Evolutionary conservation across 495 filamentous ascomycete species (phyloP), one percentile per base, ranked within the genome.

Genomic region (Thermothielavioides terrestris): DNA sequence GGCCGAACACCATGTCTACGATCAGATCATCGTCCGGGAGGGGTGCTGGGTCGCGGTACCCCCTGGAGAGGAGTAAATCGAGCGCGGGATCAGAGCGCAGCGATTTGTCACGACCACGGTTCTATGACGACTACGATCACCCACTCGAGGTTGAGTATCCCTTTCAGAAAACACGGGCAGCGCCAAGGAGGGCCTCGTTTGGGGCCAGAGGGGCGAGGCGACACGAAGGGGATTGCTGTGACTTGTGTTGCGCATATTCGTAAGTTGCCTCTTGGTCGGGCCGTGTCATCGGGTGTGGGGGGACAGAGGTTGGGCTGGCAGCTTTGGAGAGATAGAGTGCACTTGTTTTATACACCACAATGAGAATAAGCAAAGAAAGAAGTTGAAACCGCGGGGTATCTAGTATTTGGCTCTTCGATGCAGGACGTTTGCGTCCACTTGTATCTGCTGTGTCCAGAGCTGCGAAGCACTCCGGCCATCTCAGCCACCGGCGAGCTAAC

Each of bases 111-210:
- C 30, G 26, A 25, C 22, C 7, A 7, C n/a, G n/a, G 27, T 30
- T 43, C 22, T 45, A 58, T 34, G 42, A 55, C 5, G 38, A 48
- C 31, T 12, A 47, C 1, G 39, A 49, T 1, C 15, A 15, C 6
- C 23, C 21, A 12, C 20, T 28, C 1, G 56, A 42, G 27, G 46
- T 40, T 1, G 49, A 49, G 17, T 58, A 58, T 49, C 27, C 49
- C 4, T 49, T 27, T 22, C 52, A 37, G 11, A 39, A 47, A 23
- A 3, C 38, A 2, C 50, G 39, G 1, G 9, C 37, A 28, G 36
- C 44, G 39, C 3, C 37, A 7, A 36, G 52, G 32, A 20, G 52
- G 10, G 47, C 36, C 5, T 52, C 52, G 1, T 45, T 58, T 23
- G 48, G 49, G 15, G 30, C 28, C 2, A 35, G 30, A 2, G 21